Conservation (phyloP, 2,329 filamentous ascomycete genomes). For the Aspergillus awamori region DNA sequence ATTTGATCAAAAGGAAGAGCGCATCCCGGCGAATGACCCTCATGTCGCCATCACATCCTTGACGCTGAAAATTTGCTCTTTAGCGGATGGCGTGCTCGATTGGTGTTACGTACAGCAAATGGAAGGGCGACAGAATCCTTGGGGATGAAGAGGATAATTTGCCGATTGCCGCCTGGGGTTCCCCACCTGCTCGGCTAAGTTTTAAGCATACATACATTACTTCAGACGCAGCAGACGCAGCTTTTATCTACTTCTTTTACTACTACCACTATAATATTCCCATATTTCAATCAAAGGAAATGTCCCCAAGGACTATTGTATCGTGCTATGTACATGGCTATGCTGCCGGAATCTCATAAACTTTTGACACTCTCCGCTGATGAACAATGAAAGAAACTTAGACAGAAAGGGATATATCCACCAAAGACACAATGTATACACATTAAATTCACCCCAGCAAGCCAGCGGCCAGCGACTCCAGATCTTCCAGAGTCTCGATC, state of each 20-base stretch:
- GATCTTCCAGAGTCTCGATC: conserved; percentile 50
- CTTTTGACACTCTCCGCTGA: conserved; percentile 32
- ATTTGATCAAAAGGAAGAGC: not conserved
- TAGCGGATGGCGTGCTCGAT: conserved; percentile 33
- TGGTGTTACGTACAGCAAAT: conserved; percentile 21
- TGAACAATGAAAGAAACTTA: conserved; percentile 18
- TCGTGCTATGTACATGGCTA: conserved; percentile 15
- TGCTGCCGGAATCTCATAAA: conserved; percentile 18
- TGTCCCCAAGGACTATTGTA: not conserved
- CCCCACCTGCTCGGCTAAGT: conserved; percentile 7
- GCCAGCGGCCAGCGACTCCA: conserved; percentile 51
- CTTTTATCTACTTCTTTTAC: no score
- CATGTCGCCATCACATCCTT: not conserved
- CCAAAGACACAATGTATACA: not conserved
- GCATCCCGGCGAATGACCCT: not conserved
- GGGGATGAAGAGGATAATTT: not conserved
- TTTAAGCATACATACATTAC: no score
- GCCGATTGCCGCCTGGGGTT: conserved; percentile 3
- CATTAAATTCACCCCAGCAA: conserved; percentile 38
- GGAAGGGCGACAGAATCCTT: not conserved
- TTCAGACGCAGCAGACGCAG: no score
- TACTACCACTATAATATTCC: no score
- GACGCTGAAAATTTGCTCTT: conserved; percentile 2
- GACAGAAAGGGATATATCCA: conserved; percentile 19
- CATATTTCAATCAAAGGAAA: not conserved